Base-by-base conservation (phyloP, 441 rosid species). In the Eutrema salsugineum region DNA sequence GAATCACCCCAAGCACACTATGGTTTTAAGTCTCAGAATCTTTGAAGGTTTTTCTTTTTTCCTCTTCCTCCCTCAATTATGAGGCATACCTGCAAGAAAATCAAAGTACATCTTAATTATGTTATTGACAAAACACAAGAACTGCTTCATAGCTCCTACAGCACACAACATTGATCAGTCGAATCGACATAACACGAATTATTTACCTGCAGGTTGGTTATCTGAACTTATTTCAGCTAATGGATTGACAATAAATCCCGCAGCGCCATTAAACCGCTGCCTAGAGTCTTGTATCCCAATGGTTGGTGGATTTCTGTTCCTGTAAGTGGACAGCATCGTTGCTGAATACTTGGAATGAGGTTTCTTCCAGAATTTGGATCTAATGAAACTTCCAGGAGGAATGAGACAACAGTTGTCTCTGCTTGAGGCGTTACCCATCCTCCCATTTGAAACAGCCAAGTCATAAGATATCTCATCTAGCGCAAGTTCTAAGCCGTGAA, bases 381-480 rank as follows among this genome's bases (percentile, higher is more conserved):
- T 88, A 39, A 84, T 82, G 69, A 91, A 90, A 33, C 82, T 83
- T 39, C 90, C 87, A 77, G 80, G 79, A 32, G 97, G 97, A 33
- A 94, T 78, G 48, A 87, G 72, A 79, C 99, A 94, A 74, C 99
- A 94, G 17, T 82, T 76, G 69, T 81, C 80, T 78, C 86, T 78
- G 6, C 62, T 35, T 63, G 85, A 78, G 54, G 74, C 71, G 6
- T 70, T 68, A 39, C 84, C 78, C 94, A 91, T 91, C 84, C 95
- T 86, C 78, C 95, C 94, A 61, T 74, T 84, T 48, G 95, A 79
- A 44, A 85, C 89, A 10, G 97, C 94, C 70, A 91, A 79, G 83
- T 94, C 97, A 71, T 90, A 86, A 8, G 99, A 91, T 71, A 94
- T 91, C 78, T 86, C 99, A 76, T 94, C 99, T 70, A 94, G 75